Percentiles rank a stretch among this genome's conserved stretches.
These are phyloP conservation scores for Lasiodiplodia sp. DNA, from an alignment of 2,329 filamentous ascomycete species.

Conservation along the genomic window DNA sequence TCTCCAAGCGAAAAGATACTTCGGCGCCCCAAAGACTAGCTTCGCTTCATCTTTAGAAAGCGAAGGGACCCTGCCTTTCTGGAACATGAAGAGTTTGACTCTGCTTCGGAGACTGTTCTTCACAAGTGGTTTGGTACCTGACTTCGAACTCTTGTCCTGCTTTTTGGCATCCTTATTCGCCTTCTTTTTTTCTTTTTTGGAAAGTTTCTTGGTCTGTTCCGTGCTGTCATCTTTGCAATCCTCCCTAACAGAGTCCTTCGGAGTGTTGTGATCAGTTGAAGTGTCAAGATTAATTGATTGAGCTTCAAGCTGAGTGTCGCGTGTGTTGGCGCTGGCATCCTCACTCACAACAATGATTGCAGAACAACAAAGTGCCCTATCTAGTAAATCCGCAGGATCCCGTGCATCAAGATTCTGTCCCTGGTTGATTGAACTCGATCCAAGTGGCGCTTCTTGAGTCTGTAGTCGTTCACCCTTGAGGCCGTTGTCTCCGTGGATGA, in stretches of 20 bases:
- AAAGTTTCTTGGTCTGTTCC: not conserved
- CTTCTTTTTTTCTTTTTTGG: not conserved
- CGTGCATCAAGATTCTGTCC: too few relatives aligned
- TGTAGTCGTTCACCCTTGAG: not conserved
- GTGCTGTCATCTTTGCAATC: not conserved
- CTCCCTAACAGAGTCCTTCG: too few relatives aligned
- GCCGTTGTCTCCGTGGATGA: not conserved
- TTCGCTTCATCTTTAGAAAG: not conserved
- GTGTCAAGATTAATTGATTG: too few relatives aligned
- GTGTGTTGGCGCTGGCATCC: too few relatives aligned
- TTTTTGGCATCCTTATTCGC: too few relatives aligned
- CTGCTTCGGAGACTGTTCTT: not conserved
- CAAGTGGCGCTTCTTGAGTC: not conserved
- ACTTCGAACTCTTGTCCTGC: not conserved
- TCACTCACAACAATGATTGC: too few relatives aligned
- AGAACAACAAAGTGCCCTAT: too few relatives aligned
- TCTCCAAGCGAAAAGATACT: not conserved
- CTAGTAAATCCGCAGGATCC: too few relatives aligned
- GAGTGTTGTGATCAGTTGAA: too few relatives aligned
- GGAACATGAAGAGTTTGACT: not conserved
- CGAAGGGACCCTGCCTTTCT: not conserved
- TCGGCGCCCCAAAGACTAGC: not conserved
- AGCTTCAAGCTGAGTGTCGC: too few relatives aligned
- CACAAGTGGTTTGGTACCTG: not conserved
- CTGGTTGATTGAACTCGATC: not conserved